Evolutionary conservation across 2,329 filamentous ascomycete genomes (phyloP), one percentile per base, ranked within the genome.

Genomic region (Alternaria longipes): DNA sequence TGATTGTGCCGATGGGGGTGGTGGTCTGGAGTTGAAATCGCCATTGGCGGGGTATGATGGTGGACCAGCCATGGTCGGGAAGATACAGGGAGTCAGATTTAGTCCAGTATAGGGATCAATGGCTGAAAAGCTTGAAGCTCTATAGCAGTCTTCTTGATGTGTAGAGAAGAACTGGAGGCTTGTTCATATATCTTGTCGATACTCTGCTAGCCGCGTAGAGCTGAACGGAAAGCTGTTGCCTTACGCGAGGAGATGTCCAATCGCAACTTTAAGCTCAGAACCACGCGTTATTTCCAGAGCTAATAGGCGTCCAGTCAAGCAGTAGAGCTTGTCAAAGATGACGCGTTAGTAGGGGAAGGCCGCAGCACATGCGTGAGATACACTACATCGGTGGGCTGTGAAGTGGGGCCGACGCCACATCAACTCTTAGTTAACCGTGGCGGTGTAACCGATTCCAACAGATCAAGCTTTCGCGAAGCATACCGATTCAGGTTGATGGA

Each of bases 11-110:
- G 70, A 61, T 57, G 69, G 65, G 22, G 68, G 63, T 38, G 63
- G 54, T 40, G 54, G 50, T 22, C 40, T 63, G 38, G 60, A 56
- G 34, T 58, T 64, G 42, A 55, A 54, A 34, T 63, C 56, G 54
- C 60, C 9, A 41, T 54, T 54, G 20, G 63, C 24, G 54, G 60
- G 60, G 50, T 66, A 55, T 54, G 63, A 45, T 24, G 59, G 59
- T 32, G 60, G 67, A n/a, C 69, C 64, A 34, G 73, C 67, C 74
- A 76, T 76, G 46, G 12, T 64, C 1, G 30, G 30, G 20, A 34
- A 36, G 20, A 6, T 50, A 9, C 12, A 5, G 26, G 18, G n/a
- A 16, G 18, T 32, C 22, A 40, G 24, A 11, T 1, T 11, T 40
- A 18, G 16, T 18, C 38, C 46, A 18, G 30, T 26, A 4, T 18